Base-by-base conservation (phyloP, 2,329 filamentous ascomycete genomes). In the Coniochaeta hoffmannii region DNA sequence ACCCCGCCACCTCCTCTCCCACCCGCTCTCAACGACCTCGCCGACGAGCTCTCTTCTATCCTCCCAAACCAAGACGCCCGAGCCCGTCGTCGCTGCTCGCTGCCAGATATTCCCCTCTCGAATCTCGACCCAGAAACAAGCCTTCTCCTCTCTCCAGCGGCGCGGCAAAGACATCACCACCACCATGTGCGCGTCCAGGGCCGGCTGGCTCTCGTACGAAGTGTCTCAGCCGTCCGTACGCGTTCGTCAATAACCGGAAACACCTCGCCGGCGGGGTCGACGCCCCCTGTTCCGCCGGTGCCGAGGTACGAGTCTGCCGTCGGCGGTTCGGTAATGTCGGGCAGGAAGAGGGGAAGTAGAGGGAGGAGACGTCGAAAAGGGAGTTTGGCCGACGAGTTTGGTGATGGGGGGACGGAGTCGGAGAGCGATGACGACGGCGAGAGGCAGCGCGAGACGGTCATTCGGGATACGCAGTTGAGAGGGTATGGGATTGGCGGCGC, bases 401-500 rank as follows among this genome's bases (percentile, higher is more conserved):
- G 53, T 10, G 55, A 56, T 32, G 38, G 38, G 8, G 56, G 41
- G 8, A 50, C 31, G 28, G 58, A 49, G 31, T 54, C 51, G n/a
- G 64, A 61, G 28, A 61, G 60, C n/a, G 63, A 63, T 30, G 62
- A 64, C 35, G 63, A 66, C 28, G 60, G 58, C 10, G 14, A 28
- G 22, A 46, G 41, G 41, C 9, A n/a, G 53, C 57, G 61, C 53
- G 66, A 68, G 58, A 64, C 65, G n/a, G 60, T 57, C 3, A 55
- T 58, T 36, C 57, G 67, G 30, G 66, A 69, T 50, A 59, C 63
- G 9, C 68, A 71, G 57, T 59, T 69, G 30, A 62, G 71, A 24
- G 68, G 70, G 2, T 73, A 72, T 54, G 71, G 71, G 15, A 73
- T 73, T 35, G 71, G 71, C 3, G 71, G 71, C 2, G 67, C 65